phyloP scores from a whole-genome alignment of 805 yeast genomes.

The Barnettozyma siamensis region DNA sequence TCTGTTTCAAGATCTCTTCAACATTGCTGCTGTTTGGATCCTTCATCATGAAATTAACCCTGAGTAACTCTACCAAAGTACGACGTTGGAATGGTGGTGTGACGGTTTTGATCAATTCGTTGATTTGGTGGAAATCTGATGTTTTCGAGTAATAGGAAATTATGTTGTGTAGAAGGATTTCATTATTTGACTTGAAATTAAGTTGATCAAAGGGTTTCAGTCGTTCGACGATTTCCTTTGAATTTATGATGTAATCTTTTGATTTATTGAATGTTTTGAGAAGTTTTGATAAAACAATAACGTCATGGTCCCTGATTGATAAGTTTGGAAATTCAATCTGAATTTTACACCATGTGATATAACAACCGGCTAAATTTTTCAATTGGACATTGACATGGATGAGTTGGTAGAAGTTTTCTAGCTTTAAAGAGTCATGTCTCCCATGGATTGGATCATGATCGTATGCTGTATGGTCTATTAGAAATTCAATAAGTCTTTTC shows the following conservation, averaged over 20 bases:
- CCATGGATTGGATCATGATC: background rate
- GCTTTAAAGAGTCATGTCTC: background rate
- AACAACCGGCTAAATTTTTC: slow-evolving; percentile 20
- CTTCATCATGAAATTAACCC: slow-evolving; percentile 14
- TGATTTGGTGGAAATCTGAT: slow-evolving; percentile 12
- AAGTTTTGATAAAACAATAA: slow-evolving; percentile 11
- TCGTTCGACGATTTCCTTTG: slow-evolving; percentile 16
- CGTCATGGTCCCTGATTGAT: slow-evolving; percentile 15
- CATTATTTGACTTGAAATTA: slow-evolving; percentile 1
- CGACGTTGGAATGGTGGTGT: slow-evolving; percentile 14
- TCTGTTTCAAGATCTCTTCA: slow-evolving; percentile 18
- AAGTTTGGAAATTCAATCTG: slow-evolving; percentile 8
- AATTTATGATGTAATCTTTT: slow-evolving; percentile 7
- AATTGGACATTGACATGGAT: slow-evolving; percentile 13
- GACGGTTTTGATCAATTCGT: slow-evolving; percentile 10
- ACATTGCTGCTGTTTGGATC: slow-evolving; percentile 16
- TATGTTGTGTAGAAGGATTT: slow-evolving; percentile 10
- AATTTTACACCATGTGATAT: slow-evolving; percentile 17
- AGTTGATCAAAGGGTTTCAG: slow-evolving; percentile 15
- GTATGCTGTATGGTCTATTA: slow-evolving; percentile 7
- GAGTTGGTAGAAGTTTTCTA: slow-evolving; percentile 10
- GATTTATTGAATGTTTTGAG: slow-evolving; percentile 13
- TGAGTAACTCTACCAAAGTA: slow-evolving; percentile 13
- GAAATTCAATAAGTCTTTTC: slow-evolving; percentile 9
- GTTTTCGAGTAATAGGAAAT: slow-evolving; percentile 10